Evolutionary conservation across 805 yeast genomes (phyloP).

Genomic region (Lipomyces orientalis): DNA sequence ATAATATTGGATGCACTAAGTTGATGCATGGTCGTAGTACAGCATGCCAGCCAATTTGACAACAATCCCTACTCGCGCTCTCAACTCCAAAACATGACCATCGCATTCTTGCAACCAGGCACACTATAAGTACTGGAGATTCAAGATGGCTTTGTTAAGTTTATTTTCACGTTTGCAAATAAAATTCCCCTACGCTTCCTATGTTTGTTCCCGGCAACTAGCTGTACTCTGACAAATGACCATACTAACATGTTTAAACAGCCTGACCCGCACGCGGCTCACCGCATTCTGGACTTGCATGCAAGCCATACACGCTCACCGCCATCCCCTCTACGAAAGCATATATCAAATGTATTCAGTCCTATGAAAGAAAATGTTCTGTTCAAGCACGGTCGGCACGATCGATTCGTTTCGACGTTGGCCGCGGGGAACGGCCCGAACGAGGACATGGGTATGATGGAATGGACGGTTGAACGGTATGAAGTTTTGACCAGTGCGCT

Average conservation of each 20-base stretch:
- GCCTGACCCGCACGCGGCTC: neutral
- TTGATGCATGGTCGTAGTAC: neutral
- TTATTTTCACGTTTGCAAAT: neutral
- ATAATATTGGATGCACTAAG: neutral
- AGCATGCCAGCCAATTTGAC: neutral
- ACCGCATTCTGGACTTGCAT: neutral
- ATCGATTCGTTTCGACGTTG: neutral
- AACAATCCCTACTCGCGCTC: neutral
- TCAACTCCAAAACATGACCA: neutral
- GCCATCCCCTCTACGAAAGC: neutral
- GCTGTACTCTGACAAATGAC: neutral
- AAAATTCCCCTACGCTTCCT: neutral
- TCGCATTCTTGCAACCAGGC: neutral
- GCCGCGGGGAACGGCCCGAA: neutral
- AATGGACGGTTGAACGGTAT: conserved; percentile 9
- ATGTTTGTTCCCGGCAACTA: neutral
- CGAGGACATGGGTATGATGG: neutral
- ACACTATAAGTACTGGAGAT: neutral
- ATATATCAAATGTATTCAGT: neutral
- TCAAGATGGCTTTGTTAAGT: neutral
- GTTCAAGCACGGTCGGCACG: neutral
- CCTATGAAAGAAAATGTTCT: neutral
- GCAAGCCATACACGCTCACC: neutral
- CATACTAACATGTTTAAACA: neutral
- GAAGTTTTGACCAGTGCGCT: conserved; percentile 4